Evolutionary conservation across 139 green algal species (phyloP).

Genomic region (Nannochloris sp.): DNA sequence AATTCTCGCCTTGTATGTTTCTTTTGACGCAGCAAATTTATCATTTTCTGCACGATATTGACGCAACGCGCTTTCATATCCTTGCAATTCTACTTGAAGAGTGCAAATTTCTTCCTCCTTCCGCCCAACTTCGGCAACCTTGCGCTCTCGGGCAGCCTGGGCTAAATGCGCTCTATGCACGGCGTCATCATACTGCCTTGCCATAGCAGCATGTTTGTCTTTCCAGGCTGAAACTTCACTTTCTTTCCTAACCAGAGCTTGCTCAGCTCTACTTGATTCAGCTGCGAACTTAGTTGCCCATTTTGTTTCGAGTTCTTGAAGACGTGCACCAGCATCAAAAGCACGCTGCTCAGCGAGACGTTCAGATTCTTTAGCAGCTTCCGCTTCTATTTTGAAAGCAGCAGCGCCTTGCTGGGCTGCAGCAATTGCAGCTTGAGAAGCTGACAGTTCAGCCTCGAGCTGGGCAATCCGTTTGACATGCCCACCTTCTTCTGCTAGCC

Average conservation of each 20-base stretch:
- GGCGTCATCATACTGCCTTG: conserved; percentile 25
- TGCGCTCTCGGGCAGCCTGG: conserved; percentile 13
- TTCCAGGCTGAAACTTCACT: conserved; percentile 4
- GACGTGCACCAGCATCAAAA: neutral
- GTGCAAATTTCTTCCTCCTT: conserved; percentile 31
- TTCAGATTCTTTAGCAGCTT: conserved; percentile 9
- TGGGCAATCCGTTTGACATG: neutral
- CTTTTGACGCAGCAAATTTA: conserved; percentile 12
- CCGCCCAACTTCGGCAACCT: conserved; percentile 4
- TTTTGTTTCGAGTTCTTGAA: neutral
- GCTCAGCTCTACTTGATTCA: conserved; percentile 7
- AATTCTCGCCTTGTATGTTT: conserved; percentile 25
- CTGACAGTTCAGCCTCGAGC: neutral
- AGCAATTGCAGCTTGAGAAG: neutral
- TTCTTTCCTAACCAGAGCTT: conserved; percentile 1
- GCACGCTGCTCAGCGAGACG: conserved; percentile 1
- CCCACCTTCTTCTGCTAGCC: neutral
- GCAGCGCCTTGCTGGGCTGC: neutral
- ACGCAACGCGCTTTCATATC: conserved; percentile 1
- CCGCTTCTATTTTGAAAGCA: neutral
- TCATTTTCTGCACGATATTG: conserved; percentile 25
- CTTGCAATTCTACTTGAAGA: conserved; percentile 20
- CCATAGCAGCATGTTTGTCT: conserved; percentile 1
- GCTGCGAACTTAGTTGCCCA: conserved; percentile 5
- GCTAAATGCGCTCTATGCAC: conserved; percentile 24